Conservation (phyloP, 176 grass and related monocot genomes). For the Oryza glumipatula region DNA sequence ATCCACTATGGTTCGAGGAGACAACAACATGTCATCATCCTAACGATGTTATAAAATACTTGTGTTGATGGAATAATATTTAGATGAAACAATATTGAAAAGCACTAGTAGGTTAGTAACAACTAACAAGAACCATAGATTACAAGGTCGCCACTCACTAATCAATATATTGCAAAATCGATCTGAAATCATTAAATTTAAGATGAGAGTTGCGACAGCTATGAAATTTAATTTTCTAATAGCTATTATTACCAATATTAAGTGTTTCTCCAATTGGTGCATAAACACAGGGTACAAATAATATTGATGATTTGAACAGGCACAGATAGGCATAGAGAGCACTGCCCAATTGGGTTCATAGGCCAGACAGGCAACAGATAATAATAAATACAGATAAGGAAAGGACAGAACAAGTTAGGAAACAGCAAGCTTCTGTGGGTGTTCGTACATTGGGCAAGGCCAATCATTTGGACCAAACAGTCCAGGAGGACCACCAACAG, state of each 20-base stretch:
- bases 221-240: neutral
- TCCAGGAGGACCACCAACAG: slow-evolving; percentile 77
- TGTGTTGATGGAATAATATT: neutral
- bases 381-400: neutral
- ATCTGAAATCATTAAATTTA: neutral
- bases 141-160: neutral
- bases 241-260: neutral
- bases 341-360: neutral
- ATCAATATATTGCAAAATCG: neutral
- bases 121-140: neutral
- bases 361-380: neutral
- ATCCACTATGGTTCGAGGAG: neutral
- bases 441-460: slow-evolving; percentile 87
- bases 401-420: neutral
- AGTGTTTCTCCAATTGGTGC: neutral
- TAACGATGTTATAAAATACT: neutral
- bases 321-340: neutral
- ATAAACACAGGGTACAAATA: neutral
- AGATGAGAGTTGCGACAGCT: neutral
- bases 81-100: slow-evolving; percentile 4
- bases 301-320: neutral
- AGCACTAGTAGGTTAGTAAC: neutral
- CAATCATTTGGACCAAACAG: slow-evolving; percentile 99
- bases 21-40: neutral
- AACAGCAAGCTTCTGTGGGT: neutral